Percentiles rank a stretch among this genome's conserved stretches.
Conservation (phyloP, 1,284 basidiomycete genomes). For the Hymenochaete sp. region DNA sequence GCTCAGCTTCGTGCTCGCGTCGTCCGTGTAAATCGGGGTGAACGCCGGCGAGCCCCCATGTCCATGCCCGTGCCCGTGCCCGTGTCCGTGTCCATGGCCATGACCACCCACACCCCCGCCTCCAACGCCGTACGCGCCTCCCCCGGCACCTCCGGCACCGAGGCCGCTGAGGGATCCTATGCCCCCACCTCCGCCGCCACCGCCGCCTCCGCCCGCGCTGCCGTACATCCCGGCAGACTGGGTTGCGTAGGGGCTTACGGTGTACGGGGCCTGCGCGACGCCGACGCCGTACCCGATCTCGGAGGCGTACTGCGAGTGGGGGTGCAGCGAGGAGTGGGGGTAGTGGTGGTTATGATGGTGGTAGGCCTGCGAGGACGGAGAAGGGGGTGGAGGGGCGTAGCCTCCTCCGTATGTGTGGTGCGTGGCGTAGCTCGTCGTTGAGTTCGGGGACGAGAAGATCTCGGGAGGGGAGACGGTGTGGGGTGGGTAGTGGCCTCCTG, state of each 20-base stretch:
- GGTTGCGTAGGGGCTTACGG: slow-evolving; percentile 21
- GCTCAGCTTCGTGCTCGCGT: slow-evolving; percentile 67
- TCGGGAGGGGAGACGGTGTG: slow-evolving; percentile 20
- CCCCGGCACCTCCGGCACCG: not conserved
- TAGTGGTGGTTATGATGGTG: slow-evolving; percentile 22
- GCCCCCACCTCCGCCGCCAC: not conserved
- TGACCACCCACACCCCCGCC: not conserved
- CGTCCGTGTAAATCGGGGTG: slow-evolving; percentile 49
- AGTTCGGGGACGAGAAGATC: slow-evolving; percentile 23
- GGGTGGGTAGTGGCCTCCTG: slow-evolving; percentile 11
- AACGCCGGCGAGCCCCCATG: slow-evolving; percentile 6
- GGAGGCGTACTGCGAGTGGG: slow-evolving; percentile 18
- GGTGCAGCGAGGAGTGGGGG: slow-evolving; percentile 12
- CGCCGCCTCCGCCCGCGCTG: slow-evolving; percentile 5
- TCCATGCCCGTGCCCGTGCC: slow-evolving; percentile 1
- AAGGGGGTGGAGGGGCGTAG: slow-evolving; percentile 14
- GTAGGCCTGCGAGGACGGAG: slow-evolving; percentile 23
- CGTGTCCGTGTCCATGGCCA: too few relatives aligned
- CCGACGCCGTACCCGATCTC: slow-evolving; percentile 21
- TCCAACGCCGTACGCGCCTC: not conserved
- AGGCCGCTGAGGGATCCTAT: too few relatives aligned
- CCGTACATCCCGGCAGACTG: too few relatives aligned
- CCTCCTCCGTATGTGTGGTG: slow-evolving; percentile 13
- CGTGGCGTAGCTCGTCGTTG: slow-evolving; percentile 9
- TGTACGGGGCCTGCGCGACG: slow-evolving; percentile 18